Conservation (phyloP, 2,329 filamentous ascomycete species). For the Exophiala mesophila region DNA sequence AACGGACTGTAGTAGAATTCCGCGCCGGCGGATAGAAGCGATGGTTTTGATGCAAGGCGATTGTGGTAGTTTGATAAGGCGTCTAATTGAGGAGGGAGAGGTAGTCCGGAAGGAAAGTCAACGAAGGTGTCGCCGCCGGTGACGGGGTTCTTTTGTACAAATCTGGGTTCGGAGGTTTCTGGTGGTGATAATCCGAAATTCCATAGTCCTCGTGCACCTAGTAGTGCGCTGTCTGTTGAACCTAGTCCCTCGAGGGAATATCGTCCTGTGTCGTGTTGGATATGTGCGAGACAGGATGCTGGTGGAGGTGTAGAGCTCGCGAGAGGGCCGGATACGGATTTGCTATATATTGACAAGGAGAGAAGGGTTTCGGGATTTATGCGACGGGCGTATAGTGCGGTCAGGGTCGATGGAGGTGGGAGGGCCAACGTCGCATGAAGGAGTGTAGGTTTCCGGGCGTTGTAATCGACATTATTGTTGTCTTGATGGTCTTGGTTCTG, state of each 20-base stretch:
- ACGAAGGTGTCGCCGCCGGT: conserved; percentile 6
- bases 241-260: conserved; percentile 88
- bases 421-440: conserved; percentile 44
- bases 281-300: conserved; percentile 41
- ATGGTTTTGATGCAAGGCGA: conserved; percentile 33
- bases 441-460: conserved; percentile 37
- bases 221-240: conserved; percentile 83
- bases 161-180: conserved; percentile 2
- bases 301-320: conserved; percentile 47
- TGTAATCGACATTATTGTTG: not conserved
- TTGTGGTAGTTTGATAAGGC: conserved; percentile 13
- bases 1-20: conserved; percentile 94
- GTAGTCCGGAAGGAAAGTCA: conserved; percentile 16
- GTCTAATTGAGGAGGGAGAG: conserved; percentile 33
- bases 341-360: conserved; percentile 58
- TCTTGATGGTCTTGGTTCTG: not conserved
- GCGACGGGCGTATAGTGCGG: conserved; percentile 76
- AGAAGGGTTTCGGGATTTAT: conserved; percentile 73
- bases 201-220: conserved; percentile 85
- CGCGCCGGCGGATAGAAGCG: conserved; percentile 82
- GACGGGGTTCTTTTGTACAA: not conserved
- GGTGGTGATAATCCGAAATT: conserved; percentile 74
- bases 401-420: conserved; percentile 72
- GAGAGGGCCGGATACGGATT: conserved; percentile 30
- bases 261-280: conserved; percentile 71